phyloP scores from a whole-genome alignment of 1,284 basidiomycete species.

The Amylostereum chailletii region DNA sequence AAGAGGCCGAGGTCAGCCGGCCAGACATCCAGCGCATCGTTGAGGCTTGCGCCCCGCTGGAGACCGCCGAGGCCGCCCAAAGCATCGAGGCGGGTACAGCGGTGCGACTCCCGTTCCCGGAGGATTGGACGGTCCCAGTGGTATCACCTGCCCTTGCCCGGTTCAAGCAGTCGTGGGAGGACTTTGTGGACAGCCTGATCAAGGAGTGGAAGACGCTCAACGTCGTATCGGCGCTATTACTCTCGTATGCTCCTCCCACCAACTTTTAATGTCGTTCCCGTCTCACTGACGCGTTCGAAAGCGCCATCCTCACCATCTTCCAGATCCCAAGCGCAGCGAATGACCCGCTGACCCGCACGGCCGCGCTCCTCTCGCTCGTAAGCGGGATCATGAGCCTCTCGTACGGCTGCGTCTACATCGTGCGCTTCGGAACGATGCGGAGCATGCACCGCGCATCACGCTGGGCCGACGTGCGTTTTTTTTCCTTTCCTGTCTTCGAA shows the following conservation, averaged over 20 bases:
- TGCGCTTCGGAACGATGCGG: conserved; percentile 69
- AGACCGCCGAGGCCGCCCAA: conserved; percentile 11
- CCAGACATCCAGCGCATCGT: conserved; percentile 67
- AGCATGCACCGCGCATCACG: conserved; percentile 67
- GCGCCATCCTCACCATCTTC: conserved; percentile 65
- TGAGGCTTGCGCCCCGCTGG: conserved; percentile 26
- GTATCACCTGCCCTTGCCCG: conserved; percentile 52
- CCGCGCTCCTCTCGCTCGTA: conserved; percentile 57
- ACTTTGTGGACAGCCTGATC: conserved; percentile 58
- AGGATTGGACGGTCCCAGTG: conserved; percentile 50
- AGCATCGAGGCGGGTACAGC: conserved; percentile 17
- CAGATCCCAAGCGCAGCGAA: conserved; percentile 50
- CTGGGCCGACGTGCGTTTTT: conserved; percentile 50
- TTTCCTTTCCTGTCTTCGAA: background rate
- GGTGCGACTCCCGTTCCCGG: conserved; percentile 36
- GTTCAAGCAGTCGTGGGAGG: conserved; percentile 68
- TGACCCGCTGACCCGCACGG: conserved; percentile 59
- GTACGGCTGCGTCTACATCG: conserved; percentile 71
- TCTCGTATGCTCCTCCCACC: conserved; percentile 31
- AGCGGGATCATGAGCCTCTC: conserved; percentile 66
- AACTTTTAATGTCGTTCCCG: background rate
- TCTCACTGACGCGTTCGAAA: background rate
- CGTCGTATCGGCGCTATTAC: conserved; percentile 62
- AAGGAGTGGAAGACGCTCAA: conserved; percentile 75
- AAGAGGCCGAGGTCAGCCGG: conserved; percentile 65